These are phyloP conservation scores for Periconia digitata DNA, from an alignment of 2,329 filamentous ascomycete genomes.

Conservation along the genomic window DNA sequence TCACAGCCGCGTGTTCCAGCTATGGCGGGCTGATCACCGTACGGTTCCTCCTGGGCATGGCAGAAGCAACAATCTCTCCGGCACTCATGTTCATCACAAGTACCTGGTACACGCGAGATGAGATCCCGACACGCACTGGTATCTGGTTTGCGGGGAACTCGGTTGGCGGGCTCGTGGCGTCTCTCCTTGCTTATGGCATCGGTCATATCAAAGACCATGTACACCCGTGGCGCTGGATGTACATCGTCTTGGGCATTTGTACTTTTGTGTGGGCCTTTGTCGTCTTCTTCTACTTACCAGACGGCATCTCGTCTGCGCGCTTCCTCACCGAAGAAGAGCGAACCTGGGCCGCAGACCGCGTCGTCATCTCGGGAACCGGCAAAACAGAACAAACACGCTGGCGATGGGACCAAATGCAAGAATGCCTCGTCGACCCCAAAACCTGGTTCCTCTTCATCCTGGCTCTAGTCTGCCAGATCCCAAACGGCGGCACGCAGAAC, in stretches of 20 bases:
- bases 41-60: slow-evolving; percentile 17
- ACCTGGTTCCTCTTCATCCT: slow-evolving; percentile 21
- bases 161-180: slow-evolving; percentile 17
- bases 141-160: slow-evolving; percentile 47
- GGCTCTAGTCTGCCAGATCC: slow-evolving; percentile 15
- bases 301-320: slow-evolving; percentile 41
- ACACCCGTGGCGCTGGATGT: slow-evolving; percentile 23
- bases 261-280: slow-evolving; percentile 26
- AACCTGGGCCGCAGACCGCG: slow-evolving; percentile 26
- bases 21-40: slow-evolving; percentile 17
- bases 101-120: slow-evolving; percentile 35
- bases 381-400: slow-evolving; percentile 17
- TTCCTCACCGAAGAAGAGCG: slow-evolving; percentile 25
- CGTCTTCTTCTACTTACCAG: slow-evolving; percentile 45
- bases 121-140: slow-evolving; percentile 35
- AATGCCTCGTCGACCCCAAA: slow-evolving; percentile 19
- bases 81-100: slow-evolving; percentile 29
- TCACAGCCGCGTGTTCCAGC: slow-evolving; percentile 18
- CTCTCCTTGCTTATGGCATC: slow-evolving; percentile 17
- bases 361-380: slow-evolving; percentile 23
- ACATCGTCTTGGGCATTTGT: slow-evolving; percentile 29
- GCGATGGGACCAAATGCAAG: slow-evolving; percentile 16
- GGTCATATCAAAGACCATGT: slow-evolving; percentile 15
- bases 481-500: slow-evolving; percentile 19
- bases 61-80: slow-evolving; percentile 22